phyloP scores from a whole-genome alignment of 768 basidiomycete genomes.

The Pleurotus citrinopileatus region DNA sequence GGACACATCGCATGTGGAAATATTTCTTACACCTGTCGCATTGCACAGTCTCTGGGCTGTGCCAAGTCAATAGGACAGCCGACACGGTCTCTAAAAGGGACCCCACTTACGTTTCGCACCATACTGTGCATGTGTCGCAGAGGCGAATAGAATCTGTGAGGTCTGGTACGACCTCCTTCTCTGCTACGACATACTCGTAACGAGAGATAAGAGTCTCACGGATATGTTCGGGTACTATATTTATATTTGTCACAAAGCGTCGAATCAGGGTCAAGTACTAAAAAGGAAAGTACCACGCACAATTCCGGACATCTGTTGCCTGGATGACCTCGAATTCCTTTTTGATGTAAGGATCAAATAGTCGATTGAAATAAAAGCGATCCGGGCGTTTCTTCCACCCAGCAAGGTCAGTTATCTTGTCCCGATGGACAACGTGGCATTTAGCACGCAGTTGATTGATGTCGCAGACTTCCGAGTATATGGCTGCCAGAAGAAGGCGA shows the following conservation, averaged over 20 bases:
- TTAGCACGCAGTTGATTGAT: constrained; percentile 89
- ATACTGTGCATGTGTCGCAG: constrained; percentile 82
- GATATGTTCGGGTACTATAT: constrained; percentile 76
- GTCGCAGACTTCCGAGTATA: constrained; percentile 96
- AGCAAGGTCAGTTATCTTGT: constrained; percentile 90
- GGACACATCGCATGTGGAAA: constrained; percentile 94
- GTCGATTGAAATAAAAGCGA: constrained; percentile 92
- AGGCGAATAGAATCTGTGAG: constrained; percentile 83
- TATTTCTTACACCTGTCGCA: constrained; percentile 90
- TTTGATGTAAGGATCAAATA: constrained; percentile 98
- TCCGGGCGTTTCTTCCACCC: constrained; percentile 94
- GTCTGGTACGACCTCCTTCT: constrained; percentile 90
- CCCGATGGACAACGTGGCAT: constrained; percentile 93
- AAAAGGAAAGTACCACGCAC: constrained; percentile 47
- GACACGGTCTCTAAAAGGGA: constrained; percentile 11
- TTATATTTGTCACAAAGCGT: constrained; percentile 25
- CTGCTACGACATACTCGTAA: constrained; percentile 94
- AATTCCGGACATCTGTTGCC: constrained; percentile 80
- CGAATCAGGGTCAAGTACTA: neutral
- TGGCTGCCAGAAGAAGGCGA: constrained; percentile 89
- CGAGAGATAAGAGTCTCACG: constrained; percentile 71
- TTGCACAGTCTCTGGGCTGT: constrained; percentile 78
- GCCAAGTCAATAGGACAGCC: constrained; percentile 17
- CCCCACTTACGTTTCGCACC: constrained; percentile 86
- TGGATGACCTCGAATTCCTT: constrained; percentile 96